phyloP scores from a whole-genome alignment of 2,329 filamentous ascomycete genomes.

The Cercospora sojina region DNA sequence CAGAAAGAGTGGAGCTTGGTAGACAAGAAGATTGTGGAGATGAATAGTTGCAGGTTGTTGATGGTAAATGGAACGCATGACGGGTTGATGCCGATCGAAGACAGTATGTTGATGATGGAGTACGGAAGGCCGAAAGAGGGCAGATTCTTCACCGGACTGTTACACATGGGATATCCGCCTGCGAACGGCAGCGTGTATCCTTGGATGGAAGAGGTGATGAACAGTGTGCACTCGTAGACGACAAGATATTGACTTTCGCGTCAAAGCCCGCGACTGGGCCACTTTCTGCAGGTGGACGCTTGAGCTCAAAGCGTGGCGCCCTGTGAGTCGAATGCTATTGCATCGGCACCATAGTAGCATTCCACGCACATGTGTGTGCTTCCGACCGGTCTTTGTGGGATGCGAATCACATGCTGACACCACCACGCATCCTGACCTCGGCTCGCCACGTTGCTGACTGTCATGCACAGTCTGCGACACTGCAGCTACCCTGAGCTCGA shows the following conservation, averaged over 20 bases:
- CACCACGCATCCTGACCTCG: slow-evolving; percentile 6
- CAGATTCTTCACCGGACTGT: slow-evolving; percentile 59
- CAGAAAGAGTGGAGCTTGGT: slow-evolving; percentile 64
- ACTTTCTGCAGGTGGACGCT: neutral
- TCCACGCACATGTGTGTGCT: neutral
- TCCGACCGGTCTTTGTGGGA: neutral
- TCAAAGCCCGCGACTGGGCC: neutral
- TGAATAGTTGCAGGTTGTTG: slow-evolving; percentile 57
- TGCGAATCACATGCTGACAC: slow-evolving; percentile 6
- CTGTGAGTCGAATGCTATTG: neutral
- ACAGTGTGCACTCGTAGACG: neutral
- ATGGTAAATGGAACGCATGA: slow-evolving; percentile 62
- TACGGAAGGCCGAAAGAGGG: slow-evolving; percentile 65
- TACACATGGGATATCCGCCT: slow-evolving; percentile 68
- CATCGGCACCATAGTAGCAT: neutral
- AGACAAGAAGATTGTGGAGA: slow-evolving; percentile 57
- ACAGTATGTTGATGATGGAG: slow-evolving; percentile 64
- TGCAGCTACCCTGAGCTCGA: slow-evolving; percentile 10
- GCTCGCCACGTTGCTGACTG: slow-evolving; percentile 5
- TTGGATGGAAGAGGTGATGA: slow-evolving; percentile 60
- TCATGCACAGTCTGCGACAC: slow-evolving; percentile 4
- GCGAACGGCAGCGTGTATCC: slow-evolving; percentile 59
- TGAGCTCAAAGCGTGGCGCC: neutral
- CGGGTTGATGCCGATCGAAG: slow-evolving; percentile 67
- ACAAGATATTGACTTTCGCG: neutral